These are phyloP conservation scores for Dictyostelium gargantuum DNA, from an alignment of 208 protist species.

Conservation along the genomic window DNA sequence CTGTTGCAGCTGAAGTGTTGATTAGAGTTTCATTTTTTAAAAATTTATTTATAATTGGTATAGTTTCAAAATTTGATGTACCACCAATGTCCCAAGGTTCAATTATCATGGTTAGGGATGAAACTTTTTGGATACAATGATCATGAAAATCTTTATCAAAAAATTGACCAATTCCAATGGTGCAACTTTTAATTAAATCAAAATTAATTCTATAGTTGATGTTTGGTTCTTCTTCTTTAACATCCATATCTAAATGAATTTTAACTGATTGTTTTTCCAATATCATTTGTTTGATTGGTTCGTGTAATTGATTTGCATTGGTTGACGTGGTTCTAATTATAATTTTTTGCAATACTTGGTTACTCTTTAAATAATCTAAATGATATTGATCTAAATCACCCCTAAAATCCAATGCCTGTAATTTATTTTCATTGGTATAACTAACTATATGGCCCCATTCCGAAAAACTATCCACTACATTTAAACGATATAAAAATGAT, in stretches of 20 bases:
- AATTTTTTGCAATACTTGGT: not conserved
- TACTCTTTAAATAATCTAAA: not conserved
- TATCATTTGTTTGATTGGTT: not conserved
- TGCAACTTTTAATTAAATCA: not conserved
- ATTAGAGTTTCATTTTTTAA: not conserved
- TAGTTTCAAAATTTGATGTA: not conserved
- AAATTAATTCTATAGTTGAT: not conserved
- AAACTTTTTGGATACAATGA: not conserved
- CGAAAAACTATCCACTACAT: not conserved
- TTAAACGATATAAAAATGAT: not conserved
- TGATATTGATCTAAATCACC: not conserved
- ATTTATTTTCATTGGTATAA: not conserved
- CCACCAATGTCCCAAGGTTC: not conserved
- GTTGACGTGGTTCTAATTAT: not conserved
- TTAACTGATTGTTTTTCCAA: not conserved
- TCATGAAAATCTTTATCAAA: not conserved
- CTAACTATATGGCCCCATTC: not conserved
- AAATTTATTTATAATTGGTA: not conserved
- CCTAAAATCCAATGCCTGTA: not conserved
- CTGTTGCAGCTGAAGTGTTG: not conserved
- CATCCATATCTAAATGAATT: not conserved
- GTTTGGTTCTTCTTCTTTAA: not conserved
- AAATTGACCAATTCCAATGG: not conserved
- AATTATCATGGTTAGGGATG: not conserved
- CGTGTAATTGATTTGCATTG: not conserved